Evolutionary conservation across 2,329 filamentous ascomycete genomes (phyloP).

Genomic region (Pseudogymnoascus sp.): DNA sequence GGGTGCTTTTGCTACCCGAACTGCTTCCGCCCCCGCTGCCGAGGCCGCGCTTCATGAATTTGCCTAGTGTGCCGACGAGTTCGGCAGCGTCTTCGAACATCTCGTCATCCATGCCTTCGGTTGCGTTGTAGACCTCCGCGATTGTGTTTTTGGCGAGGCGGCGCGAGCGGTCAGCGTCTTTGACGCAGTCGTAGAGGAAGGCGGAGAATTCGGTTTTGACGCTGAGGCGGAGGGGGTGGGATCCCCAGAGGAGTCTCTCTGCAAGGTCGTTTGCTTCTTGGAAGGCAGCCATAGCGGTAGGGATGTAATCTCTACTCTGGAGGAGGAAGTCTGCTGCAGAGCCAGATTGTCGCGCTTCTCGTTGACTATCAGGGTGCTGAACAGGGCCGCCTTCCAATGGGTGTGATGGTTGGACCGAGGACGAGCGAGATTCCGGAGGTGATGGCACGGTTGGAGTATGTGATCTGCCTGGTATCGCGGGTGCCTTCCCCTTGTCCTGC

Average conservation of each 20-base stretch:
- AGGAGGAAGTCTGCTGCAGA: slow-evolving; percentile 67
- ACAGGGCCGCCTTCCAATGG: slow-evolving; percentile 40
- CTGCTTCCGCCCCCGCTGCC: slow-evolving; percentile 2
- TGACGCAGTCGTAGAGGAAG: slow-evolving; percentile 87
- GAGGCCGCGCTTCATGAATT: slow-evolving; percentile 73
- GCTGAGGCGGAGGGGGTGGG: slow-evolving; percentile 80
- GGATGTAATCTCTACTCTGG: slow-evolving; percentile 71
- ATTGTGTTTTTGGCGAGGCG: slow-evolving; percentile 76
- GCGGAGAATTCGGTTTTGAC: slow-evolving; percentile 89
- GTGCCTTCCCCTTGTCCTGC: slow-evolving; percentile 25
- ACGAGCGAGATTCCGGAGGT: slow-evolving; percentile 20
- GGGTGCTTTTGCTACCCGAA: slow-evolving; percentile 9
- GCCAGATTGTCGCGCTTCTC: slow-evolving; percentile 33
- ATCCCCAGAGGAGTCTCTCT: slow-evolving; percentile 71
- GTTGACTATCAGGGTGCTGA: slow-evolving; percentile 28
- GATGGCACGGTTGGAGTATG: slow-evolving; percentile 13
- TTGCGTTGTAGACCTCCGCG: slow-evolving; percentile 81
- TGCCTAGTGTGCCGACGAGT: slow-evolving; percentile 75
- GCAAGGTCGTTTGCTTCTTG: slow-evolving; percentile 68
- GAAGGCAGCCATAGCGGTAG: slow-evolving; percentile 75
- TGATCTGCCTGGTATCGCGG: slow-evolving; percentile 16
- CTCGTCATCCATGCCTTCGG: slow-evolving; percentile 89
- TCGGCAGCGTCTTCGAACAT: slow-evolving; percentile 91
- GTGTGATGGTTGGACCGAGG: slow-evolving; percentile 28
- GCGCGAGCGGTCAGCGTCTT: slow-evolving; percentile 70